Conservation (phyloP, 2,329 filamentous ascomycete genomes). For the Epichloe bromicola region DNA sequence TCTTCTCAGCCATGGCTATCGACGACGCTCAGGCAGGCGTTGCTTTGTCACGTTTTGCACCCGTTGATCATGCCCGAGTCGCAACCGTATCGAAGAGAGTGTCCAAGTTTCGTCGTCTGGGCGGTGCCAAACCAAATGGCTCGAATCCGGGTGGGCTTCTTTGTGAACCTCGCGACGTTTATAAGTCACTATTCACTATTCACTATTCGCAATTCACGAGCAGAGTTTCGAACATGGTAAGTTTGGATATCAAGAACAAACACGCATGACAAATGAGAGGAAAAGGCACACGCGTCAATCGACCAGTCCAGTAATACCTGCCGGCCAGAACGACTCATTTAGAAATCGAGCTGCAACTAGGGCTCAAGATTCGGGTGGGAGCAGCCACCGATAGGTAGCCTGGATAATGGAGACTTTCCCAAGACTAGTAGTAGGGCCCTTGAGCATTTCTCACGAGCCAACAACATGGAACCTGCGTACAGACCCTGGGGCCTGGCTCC, state of each 20-base stretch:
- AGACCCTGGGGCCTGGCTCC: no score
- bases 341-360: background rate
- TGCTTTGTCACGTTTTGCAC: background rate
- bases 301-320: background rate
- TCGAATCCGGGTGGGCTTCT: background rate
- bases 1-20: constrained; percentile 16
- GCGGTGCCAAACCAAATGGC: background rate
- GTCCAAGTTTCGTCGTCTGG: background rate
- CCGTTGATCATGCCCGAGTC: constrained; percentile 1
- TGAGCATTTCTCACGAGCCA: no score
- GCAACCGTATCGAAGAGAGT: background rate
- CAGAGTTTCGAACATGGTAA: background rate
- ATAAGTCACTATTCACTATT: background rate
- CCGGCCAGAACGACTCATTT: background rate
- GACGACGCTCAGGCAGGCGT: background rate
- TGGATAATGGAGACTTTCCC: background rate
- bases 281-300: background rate
- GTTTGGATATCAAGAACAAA: background rate
- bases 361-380: background rate
- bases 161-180: background rate
- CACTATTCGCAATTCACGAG: background rate
- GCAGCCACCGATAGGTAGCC: background rate
- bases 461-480: no score
- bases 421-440: background rate
- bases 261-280: background rate